Conservation (phyloP, 2,329 filamentous ascomycete genomes). For the Annulohypoxylon truncatum region DNA sequence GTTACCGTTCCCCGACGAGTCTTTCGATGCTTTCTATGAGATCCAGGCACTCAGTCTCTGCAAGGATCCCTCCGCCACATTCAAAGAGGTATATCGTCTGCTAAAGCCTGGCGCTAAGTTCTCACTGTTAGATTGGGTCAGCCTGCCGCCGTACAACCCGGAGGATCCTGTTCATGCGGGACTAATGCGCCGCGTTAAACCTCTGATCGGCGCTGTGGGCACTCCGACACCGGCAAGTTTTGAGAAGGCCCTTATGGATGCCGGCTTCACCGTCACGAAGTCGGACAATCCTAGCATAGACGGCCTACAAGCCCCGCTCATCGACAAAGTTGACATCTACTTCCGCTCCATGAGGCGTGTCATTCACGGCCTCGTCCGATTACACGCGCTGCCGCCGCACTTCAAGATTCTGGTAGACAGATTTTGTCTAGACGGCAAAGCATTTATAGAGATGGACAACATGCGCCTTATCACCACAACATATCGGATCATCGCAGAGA, state of each 20-base stretch:
- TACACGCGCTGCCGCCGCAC: slow-evolving; percentile 60
- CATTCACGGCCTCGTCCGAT: slow-evolving; percentile 60
- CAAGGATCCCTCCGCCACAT: slow-evolving; percentile 60
- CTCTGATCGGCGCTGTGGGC: slow-evolving; percentile 65
- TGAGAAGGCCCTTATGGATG: slow-evolving; percentile 57
- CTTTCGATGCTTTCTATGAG: slow-evolving; percentile 66
- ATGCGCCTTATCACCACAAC: slow-evolving; percentile 64
- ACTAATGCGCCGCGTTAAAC: slow-evolving; percentile 66
- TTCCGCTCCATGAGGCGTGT: slow-evolving; percentile 63
- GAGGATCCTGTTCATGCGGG: slow-evolving; percentile 59
- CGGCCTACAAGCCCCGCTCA: slow-evolving; percentile 63
- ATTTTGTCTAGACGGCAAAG: slow-evolving; percentile 64
- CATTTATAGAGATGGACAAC: slow-evolving; percentile 66
- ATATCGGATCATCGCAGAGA: slow-evolving; percentile 64
- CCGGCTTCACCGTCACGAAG: slow-evolving; percentile 60
- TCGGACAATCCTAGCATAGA: slow-evolving; percentile 65
- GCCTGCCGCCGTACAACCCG: slow-evolving; percentile 61
- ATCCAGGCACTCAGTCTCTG: slow-evolving; percentile 68
- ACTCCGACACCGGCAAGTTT: slow-evolving; percentile 62
- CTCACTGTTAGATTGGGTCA: slow-evolving; percentile 65
- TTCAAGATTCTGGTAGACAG: slow-evolving; percentile 66
- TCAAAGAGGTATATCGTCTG: slow-evolving; percentile 61
- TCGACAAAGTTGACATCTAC: slow-evolving; percentile 65
- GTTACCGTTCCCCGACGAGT: slow-evolving; percentile 60
- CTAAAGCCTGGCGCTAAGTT: slow-evolving; percentile 63